These are phyloP conservation scores for Platanthera zijinensis DNA, from an alignment of 106 monocot species.

Conservation along the genomic window DNA sequence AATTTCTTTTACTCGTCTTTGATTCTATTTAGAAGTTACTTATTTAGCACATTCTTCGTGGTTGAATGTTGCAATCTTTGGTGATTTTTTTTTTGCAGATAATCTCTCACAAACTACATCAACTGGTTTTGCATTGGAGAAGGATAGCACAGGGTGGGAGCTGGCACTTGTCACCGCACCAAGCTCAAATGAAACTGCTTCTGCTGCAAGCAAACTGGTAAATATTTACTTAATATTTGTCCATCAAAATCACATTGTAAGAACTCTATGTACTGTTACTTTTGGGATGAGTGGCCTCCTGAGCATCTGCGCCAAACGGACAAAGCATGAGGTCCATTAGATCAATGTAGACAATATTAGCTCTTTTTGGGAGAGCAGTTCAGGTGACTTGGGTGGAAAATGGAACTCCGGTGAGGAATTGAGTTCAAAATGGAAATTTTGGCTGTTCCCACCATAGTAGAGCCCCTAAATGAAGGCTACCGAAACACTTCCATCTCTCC, in stretches of 20 bases:
- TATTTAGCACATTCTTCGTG: not conserved
- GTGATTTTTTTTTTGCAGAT: constrained; percentile 23
- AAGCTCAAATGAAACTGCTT: constrained; percentile 75
- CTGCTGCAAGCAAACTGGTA: constrained; percentile 77
- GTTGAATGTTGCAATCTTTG: constrained; percentile 5
- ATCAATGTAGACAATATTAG: too few species aligned
- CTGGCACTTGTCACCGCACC: constrained; percentile 79
- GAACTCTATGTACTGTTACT: too few species aligned
- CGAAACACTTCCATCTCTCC: not conserved
- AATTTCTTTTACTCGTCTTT: not conserved
- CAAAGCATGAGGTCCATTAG: too few species aligned
- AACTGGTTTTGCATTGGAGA: constrained; percentile 17
- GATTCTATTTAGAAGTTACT: not conserved
- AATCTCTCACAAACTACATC: constrained; percentile 27
- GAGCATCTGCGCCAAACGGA: too few species aligned
- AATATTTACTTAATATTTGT: not conserved
- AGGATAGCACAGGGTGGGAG: constrained; percentile 75
- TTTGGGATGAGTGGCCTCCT: too few species aligned
- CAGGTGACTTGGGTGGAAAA: too few species aligned
- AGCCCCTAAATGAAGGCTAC: too few species aligned
- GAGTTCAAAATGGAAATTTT: too few species aligned
- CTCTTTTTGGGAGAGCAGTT: too few species aligned
- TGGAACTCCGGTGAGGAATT: too few species aligned
- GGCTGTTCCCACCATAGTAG: too few species aligned
- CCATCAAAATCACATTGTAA: too few species aligned